A percentile compares a stretch with the other conserved stretches of the same genome.
phyloP scores from a whole-genome alignment of 768 basidiomycete genomes.

The Phallus indusiatus region DNA sequence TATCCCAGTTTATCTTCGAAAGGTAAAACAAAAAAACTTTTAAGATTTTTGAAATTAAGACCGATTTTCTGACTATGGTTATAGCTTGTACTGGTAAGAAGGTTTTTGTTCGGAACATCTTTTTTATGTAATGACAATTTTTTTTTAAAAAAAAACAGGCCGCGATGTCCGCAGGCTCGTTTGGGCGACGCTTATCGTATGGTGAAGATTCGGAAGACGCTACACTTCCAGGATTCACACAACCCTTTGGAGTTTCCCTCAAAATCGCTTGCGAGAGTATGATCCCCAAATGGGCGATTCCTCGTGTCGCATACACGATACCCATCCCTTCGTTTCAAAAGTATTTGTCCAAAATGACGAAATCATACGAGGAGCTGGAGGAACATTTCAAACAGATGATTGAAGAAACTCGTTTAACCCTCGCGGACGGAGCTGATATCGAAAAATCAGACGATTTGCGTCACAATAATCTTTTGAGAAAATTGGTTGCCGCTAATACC shows the following conservation, averaged over 20 bases:
- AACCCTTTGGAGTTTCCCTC: conserved; percentile 22
- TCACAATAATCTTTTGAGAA: conserved; percentile 32
- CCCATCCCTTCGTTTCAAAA: conserved; percentile 28
- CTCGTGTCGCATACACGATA: conserved; percentile 14
- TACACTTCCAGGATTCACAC: conserved; percentile 21
- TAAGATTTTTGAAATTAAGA: not conserved
- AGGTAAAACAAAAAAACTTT: conserved; percentile 10
- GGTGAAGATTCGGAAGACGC: conserved; percentile 20
- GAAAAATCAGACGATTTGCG: conserved; percentile 1
- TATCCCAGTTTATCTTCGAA: conserved; percentile 19
- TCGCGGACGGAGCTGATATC: conserved; percentile 1
- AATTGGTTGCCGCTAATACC: conserved; percentile 41
- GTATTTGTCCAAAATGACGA: conserved; percentile 19
- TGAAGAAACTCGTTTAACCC: conserved; percentile 22
- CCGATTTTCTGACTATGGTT: not conserved
- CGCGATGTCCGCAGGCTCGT: conserved; percentile 32
- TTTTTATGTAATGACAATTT: not conserved
- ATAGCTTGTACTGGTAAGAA: not conserved
- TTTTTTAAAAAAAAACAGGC: too few relatives aligned
- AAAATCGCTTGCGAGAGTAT: conserved; percentile 24
- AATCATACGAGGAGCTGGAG: conserved; percentile 29
- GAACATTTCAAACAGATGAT: conserved; percentile 34
- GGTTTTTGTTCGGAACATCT: not conserved
- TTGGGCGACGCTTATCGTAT: conserved; percentile 30
- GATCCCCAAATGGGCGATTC: conserved; percentile 21